These are phyloP conservation scores for Avena insularis DNA, from an alignment of 176 grass and related monocot species.

Conservation along the genomic window DNA sequence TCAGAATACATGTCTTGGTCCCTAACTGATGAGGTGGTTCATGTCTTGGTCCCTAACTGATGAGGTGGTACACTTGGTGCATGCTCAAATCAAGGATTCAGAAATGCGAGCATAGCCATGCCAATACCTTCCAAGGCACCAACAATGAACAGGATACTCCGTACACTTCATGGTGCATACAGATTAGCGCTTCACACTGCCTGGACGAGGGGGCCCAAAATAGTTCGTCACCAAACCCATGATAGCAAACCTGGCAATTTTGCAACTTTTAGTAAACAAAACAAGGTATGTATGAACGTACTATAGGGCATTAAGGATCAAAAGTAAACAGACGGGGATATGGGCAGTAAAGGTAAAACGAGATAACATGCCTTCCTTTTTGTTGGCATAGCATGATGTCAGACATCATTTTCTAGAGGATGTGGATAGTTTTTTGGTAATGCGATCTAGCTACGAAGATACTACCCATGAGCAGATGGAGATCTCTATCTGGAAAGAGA, in stretches of 20 bases:
- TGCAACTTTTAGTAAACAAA: neutral
- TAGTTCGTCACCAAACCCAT: conserved; percentile 98
- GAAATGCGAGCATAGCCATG: neutral
- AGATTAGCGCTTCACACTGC: conserved; percentile 57
- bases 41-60: neutral
- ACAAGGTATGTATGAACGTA: conserved; percentile 12
- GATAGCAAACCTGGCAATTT: conserved; percentile 81
- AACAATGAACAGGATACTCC: neutral
- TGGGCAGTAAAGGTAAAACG: neutral
- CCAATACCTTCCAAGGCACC: neutral
- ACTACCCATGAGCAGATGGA: neutral
- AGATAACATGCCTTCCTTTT: neutral
- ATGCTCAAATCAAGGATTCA: conserved; percentile 4
- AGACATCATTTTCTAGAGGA: neutral
- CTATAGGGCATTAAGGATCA: neutral
- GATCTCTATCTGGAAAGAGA: conserved; percentile 8
- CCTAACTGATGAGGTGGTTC: conserved; percentile 2
- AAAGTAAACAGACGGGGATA: neutral
- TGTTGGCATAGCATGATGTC: neutral
- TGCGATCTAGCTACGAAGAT: neutral
- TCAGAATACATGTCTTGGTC: neutral
- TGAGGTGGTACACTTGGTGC: conserved; percentile 2
- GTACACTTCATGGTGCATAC: neutral
- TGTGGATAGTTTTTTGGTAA: neutral
- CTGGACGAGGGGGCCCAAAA: conserved; percentile 72